Conservation (phyloP, 2,329 filamentous ascomycete genomes). For the Claviceps sp. region DNA sequence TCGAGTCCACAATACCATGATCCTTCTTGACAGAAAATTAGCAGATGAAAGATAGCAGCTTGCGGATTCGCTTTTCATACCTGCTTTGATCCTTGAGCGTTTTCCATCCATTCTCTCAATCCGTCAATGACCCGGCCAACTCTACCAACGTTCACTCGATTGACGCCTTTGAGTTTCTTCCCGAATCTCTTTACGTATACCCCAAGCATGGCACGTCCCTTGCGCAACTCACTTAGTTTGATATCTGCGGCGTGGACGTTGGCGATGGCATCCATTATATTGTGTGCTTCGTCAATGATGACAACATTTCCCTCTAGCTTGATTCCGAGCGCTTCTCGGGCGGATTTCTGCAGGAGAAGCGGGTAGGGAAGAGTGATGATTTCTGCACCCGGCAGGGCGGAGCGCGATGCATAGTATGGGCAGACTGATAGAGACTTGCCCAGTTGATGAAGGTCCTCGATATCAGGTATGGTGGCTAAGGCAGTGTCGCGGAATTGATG, state of each 20-base stretch:
- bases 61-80: conserved; percentile 11
- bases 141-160: conserved; percentile 82
- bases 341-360: conserved; percentile 71
- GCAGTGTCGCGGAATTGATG: conserved; percentile 76
- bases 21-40: conserved; percentile 16
- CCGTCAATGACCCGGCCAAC: conserved; percentile 74
- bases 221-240: conserved; percentile 56
- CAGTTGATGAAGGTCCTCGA: conserved; percentile 73
- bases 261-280: conserved; percentile 88
- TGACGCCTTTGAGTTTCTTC: conserved; percentile 78
- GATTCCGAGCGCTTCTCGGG: conserved; percentile 75
- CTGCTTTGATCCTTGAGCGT: conserved; percentile 30
- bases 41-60: background rate
- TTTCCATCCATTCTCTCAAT: conserved; percentile 54
- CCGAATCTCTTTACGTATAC: conserved; percentile 80
- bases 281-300: conserved; percentile 96
- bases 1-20: conserved; percentile 58
- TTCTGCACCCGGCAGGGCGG: conserved; percentile 70
- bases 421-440: conserved; percentile 73
- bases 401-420: conserved; percentile 89
- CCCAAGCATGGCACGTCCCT: conserved; percentile 61
- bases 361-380: conserved; percentile 91
- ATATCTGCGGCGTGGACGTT: conserved; percentile 75
- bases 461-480: conserved; percentile 76
- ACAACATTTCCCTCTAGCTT: conserved; percentile 79